Base-by-base conservation (phyloP, 371 early-diverging fungal genomes). In the Antonospora locustae region DNA sequence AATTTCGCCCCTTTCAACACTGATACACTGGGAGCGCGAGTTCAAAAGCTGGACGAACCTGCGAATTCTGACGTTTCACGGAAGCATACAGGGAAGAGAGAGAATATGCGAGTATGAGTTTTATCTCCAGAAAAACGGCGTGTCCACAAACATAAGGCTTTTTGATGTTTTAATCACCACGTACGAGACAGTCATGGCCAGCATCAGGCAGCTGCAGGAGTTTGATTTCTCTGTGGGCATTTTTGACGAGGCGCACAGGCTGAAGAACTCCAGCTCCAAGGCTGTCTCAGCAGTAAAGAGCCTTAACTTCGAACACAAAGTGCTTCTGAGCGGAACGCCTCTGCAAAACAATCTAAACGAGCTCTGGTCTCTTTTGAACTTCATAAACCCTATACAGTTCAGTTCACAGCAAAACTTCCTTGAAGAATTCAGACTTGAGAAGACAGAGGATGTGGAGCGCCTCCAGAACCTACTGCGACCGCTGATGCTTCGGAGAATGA, bases 171-270 rank as follows among this genome's bases (percentile, higher is more conserved):
- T 89, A 74, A 82, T 97, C 30, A 94, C 98, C 1, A 89, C 93
- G 0, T 95, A 91, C 65, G 96, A 97, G 70, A 90, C 89, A 72
- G 87, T 87, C 63, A 76, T 94, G 54, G 72, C 83, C 40, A 90
- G 90, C 65, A 84, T 86, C 69, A 62, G 82, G 0, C 79, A 81
- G 39, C 78, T 96, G 46, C 80, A 80, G 53, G 85, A 85, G 65
- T 77, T 92, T 46, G 74, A 81, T 22, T 97, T 89, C 87, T 79
- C 85, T 58, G 88, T 88, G 60, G 80, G 90, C 43, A 81, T 96
- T 44, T 84, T 98, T 58, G 99, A 98, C 72, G 99, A 98, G 75
- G 96, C 93, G 0, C 99, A 98, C 66, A 82, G 95, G 51, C 85
- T 98, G 75, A 98, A 98, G 75, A 96, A 98, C 70, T 87, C 88